Percentiles rank a stretch among this genome's conserved stretches.
These are phyloP conservation scores for Radiomyces spectabilis DNA, from an alignment of 192 early-diverging fungal genomes.

Conservation along the genomic window DNA sequence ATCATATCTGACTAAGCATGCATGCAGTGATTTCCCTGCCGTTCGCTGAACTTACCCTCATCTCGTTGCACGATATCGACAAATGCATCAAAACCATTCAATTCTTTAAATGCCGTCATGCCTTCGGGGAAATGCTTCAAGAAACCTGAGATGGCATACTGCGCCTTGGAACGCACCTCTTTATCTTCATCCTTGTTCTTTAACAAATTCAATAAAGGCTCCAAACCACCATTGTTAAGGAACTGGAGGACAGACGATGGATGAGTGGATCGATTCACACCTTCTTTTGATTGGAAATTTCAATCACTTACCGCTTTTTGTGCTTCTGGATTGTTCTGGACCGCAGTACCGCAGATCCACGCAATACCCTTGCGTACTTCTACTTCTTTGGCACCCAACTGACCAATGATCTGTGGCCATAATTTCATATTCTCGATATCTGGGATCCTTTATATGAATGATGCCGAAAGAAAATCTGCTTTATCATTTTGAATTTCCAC, in stretches of 20 bases:
- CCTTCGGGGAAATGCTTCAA: conserved; percentile 52
- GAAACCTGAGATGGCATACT: conserved; percentile 63
- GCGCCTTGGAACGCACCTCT: conserved; percentile 55
- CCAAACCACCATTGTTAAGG: conserved; percentile 37
- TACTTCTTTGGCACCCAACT: conserved; percentile 39
- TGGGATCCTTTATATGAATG: conserved; percentile 6
- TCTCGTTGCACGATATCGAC: conserved; percentile 36
- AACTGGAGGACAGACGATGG: too few relatives aligned
- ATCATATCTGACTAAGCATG: background rate
- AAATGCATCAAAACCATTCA: conserved; percentile 38
- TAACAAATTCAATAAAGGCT: conserved; percentile 38
- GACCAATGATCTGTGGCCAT: conserved; percentile 73
- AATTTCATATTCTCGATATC: conserved; percentile 84
- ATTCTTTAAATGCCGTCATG: conserved; percentile 44
- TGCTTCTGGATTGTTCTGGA: conserved; percentile 88
- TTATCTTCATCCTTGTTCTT: conserved; percentile 22
- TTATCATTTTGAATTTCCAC: too few relatives aligned
- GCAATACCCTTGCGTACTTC: conserved; percentile 61
- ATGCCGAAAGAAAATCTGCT: too few relatives aligned
- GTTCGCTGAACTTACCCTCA: conserved; percentile 32
- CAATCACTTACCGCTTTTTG: conserved; percentile 56
- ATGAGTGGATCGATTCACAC: too few relatives aligned
- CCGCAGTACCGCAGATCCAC: conserved; percentile 90
- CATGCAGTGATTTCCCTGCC: too few relatives aligned
- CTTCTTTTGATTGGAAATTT: too few relatives aligned